Percentiles rank a stretch among this genome's conserved stretches.
Evolutionary conservation across 768 basidiomycete species (phyloP).

Genomic region (Pisolithus tinctorius): DNA sequence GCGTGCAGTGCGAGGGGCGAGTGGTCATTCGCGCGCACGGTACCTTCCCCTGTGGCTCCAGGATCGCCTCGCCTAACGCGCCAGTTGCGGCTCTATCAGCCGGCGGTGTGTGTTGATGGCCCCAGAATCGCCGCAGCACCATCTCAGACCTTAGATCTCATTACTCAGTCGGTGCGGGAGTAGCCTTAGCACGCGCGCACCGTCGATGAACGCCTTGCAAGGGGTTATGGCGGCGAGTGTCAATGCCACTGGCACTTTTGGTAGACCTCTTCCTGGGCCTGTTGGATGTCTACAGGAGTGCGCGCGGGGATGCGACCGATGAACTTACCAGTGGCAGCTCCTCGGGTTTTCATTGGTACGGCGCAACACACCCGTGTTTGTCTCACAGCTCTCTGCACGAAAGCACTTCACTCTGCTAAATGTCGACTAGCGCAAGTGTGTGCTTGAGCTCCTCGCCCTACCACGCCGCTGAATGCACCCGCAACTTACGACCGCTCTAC

Average conservation of each 20-base stretch:
- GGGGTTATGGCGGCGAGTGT: slow-evolving; percentile 32
- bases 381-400: slow-evolving; percentile 45
- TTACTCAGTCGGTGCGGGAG: too few species aligned
- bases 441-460: slow-evolving; percentile 88
- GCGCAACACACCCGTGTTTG: slow-evolving; percentile 42
- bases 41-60: too few species aligned
- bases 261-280: slow-evolving; percentile 60
- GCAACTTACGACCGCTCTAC: slow-evolving; percentile 79
- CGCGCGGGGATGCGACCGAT: not conserved
- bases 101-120: too few species aligned
- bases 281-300: slow-evolving; percentile 31
- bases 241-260: slow-evolving; percentile 49
- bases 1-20: too few species aligned
- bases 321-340: slow-evolving; percentile 10
- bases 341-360: slow-evolving; percentile 44
- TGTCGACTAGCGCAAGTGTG: slow-evolving; percentile 73
- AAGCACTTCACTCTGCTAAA: slow-evolving; percentile 72
- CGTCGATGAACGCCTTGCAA: slow-evolving; percentile 21
- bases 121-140: too few species aligned
- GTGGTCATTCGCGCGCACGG: too few species aligned
- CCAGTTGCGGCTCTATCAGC: too few species aligned
- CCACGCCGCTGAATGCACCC: slow-evolving; percentile 89
- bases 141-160: too few species aligned
- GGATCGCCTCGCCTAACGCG: too few species aligned
- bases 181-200: not conserved